Evolutionary conservation across 495 filamentous ascomycete genomes (phyloP), one percentile per base, ranked within the genome.

Genomic region (Glonium stellatum): DNA sequence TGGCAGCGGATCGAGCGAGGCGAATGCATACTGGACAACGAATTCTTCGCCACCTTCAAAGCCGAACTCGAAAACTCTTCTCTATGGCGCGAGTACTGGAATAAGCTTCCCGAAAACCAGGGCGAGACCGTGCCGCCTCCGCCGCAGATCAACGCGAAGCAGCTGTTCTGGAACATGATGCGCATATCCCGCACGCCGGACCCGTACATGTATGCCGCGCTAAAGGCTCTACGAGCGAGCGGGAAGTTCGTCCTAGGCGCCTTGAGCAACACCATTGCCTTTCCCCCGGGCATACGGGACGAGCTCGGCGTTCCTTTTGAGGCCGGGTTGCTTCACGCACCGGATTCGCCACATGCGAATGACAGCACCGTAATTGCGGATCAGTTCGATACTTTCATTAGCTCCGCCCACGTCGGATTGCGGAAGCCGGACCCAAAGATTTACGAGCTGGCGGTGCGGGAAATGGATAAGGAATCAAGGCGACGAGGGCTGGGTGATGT

Each of bases 91-190:
- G 71, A 76, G 23, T 88, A 80, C 72, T 80, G 83, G 62, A 64
- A 27, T 67, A 55, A 60, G 50, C 25, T 37, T 73, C 50, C 71
- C 73, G 42, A 71, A 68, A 19, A 69, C 65, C 51, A 67, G 75
- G 58, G 72, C 69, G 5, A 63, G 59, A 0, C 69, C 66, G 9
- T 74, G 70, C 53, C 22, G 59, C 87, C 87, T 8, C 82, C 86
- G 4, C 61, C 89, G 9, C 92, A 77, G 1, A 77, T 98, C 36
- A 87, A 97, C 69, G 90, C 83, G 5, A 85, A 91, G 67, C 80
- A 72, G 69, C 78, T 98, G 10, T 96, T 97, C 79, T 88, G 85
- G 83, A 82, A 85, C 59, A 97, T 98, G 93, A 97, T 98, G 91
- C 72, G 78, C 8, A 70, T 80, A 36, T 84, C 87, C 0, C 78